phyloP scores from a whole-genome alignment of 768 basidiomycete species.

The Suillus sp. region DNA sequence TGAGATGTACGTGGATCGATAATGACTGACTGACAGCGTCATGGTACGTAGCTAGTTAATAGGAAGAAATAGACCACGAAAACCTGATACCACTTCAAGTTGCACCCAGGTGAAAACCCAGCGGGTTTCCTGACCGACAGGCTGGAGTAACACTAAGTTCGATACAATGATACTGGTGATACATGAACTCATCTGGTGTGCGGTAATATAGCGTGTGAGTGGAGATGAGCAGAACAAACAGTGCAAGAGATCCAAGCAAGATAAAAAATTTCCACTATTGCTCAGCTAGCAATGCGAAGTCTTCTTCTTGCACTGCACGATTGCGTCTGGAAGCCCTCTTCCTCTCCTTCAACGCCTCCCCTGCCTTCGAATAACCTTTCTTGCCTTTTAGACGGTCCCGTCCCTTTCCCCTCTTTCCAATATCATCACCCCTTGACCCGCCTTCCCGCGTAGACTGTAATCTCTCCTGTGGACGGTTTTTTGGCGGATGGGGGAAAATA shows the following conservation, averaged over 20 bases:
- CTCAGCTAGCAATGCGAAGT: conserved; percentile 8
- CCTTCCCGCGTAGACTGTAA: conserved; percentile 39
- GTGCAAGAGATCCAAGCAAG: not conserved
- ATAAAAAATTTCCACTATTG: conserved; percentile 2
- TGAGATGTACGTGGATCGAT: not conserved
- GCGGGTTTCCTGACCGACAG: not conserved
- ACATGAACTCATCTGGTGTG: not conserved
- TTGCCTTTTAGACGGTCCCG: conserved; percentile 26
- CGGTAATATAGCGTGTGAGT: not conserved
- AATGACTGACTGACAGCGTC: not conserved
- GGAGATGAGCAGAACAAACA: not conserved
- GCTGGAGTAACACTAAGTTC: not conserved
- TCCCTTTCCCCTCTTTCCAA: conserved; percentile 50
- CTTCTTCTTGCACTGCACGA: conserved; percentile 3
- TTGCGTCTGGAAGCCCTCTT: conserved; percentile 33
- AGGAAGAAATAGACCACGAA: not conserved
- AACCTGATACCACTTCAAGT: not conserved
- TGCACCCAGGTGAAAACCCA: not conserved
- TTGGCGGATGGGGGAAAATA: conserved; percentile 87
- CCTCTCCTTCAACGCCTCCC: conserved; percentile 40
- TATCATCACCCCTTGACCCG: conserved; percentile 49
- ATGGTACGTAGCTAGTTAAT: not conserved
- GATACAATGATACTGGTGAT: not conserved
- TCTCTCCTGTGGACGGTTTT: conserved; percentile 72
- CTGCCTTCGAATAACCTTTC: conserved; percentile 32